These are phyloP conservation scores for Parasitella parasitica DNA, from an alignment of 371 early-diverging fungal genomes.

Conservation along the genomic window DNA sequence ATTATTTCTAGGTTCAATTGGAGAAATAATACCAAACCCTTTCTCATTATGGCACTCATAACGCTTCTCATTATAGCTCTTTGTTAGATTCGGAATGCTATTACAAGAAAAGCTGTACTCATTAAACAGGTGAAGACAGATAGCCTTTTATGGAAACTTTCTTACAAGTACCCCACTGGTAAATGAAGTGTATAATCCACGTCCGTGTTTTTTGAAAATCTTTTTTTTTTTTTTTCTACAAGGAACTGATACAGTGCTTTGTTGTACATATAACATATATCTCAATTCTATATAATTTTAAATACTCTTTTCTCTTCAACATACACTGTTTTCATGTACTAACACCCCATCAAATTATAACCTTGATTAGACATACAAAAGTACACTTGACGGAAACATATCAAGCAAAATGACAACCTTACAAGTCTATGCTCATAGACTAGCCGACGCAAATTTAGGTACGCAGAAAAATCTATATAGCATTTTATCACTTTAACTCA, in stretches of 20 bases:
- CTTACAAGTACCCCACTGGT: too few relatives aligned
- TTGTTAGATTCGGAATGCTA: too few relatives aligned
- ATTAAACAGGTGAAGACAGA: too few relatives aligned
- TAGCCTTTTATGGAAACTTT: too few relatives aligned
- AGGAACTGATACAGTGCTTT: background rate
- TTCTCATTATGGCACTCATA: too few relatives aligned
- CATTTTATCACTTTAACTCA: too few relatives aligned
- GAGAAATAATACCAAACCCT: too few relatives aligned
- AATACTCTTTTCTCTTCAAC: background rate
- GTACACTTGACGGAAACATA: background rate
- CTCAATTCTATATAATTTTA: background rate
- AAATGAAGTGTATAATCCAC: too few relatives aligned
- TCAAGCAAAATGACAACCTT: constrained; percentile 47
- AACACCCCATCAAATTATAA: background rate
- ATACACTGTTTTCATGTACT: background rate
- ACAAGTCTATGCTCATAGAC: constrained; percentile 69
- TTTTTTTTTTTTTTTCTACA: background rate
- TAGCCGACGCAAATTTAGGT: constrained; percentile 64
- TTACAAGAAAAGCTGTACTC: too few relatives aligned
- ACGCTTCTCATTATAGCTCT: too few relatives aligned
- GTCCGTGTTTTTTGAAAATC: background rate
- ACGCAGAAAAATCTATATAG: too few relatives aligned
- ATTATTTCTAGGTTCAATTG: too few relatives aligned
- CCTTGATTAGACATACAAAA: background rate
- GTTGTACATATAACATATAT: background rate